Evolutionary conservation across 2,329 filamentous ascomycete genomes (phyloP).

Genomic region (Sordariomycetes sp.): DNA sequence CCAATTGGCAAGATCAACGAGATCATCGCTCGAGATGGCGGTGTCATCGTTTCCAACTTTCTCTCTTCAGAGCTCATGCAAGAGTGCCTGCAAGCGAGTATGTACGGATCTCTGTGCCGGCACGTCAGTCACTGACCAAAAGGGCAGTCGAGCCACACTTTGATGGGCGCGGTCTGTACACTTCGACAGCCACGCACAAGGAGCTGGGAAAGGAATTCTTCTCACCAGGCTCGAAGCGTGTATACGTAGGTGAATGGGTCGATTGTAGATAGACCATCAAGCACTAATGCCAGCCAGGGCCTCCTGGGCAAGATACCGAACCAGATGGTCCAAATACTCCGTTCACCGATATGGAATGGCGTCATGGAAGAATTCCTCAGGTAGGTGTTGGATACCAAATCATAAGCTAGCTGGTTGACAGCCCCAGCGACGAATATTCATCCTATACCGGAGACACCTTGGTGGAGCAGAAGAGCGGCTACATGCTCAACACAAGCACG

Average conservation of each 20-base stretch:
- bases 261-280: not conserved
- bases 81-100: not conserved
- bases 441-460: not conserved
- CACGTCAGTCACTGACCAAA: no score
- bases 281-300: not conserved
- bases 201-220: slow-evolving; percentile 2
- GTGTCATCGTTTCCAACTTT: slow-evolving; percentile 2
- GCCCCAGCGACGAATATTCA: not conserved
- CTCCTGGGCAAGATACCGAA: slow-evolving; percentile 1
- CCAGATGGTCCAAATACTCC: not conserved
- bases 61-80: not conserved
- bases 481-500: slow-evolving; percentile 1
- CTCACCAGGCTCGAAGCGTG: not conserved
- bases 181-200: not conserved
- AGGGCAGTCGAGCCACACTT: not conserved
- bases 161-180: no score
- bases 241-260: slow-evolving; percentile 1
- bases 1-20: slow-evolving; percentile 1
- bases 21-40: not conserved
- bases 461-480: not conserved
- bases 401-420: not conserved
- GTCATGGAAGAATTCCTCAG: slow-evolving; percentile 1
- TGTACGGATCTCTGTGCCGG: not conserved
- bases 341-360: not conserved
- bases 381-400: not conserved